Evolutionary conservation across 2,329 filamentous ascomycete genomes (phyloP), one percentile per base, ranked within the genome.

Genomic region (Daldinia eschscholtzii): DNA sequence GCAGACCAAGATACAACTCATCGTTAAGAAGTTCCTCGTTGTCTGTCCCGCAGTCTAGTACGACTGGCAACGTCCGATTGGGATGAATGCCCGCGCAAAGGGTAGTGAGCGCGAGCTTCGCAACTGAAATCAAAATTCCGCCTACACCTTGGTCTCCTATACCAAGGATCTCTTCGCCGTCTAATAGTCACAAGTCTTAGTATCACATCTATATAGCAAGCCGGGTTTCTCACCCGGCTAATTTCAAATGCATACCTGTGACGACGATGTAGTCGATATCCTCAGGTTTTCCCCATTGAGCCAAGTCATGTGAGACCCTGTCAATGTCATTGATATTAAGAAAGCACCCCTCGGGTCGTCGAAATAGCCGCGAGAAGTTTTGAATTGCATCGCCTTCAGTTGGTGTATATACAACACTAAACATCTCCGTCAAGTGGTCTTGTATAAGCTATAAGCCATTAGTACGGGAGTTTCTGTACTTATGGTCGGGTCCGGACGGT

Each of bases 181-280:
- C 83, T 85, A 56, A 3, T 12, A 1, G 7, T 18, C 28, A 53
- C 79, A 26, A 78, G 73, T 15, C 12, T 58, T 26, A 20, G 23
- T 39, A 56, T 44, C 15, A 28, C 6, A 48, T 1, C 6, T 13
- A 26, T 20, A 39, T 33, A 9, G 28, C 46, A n/a, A 13, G 3
- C 7, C 2, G 6, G 44, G 13, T 18, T 10, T 28, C 9, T 26
- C 42, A 1, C 46, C n/a, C 7, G 1, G 4, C 13, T 7, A 18
- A 12, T 37, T 33, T 15, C 6, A 10, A 5, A 18, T 4, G 83
- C 69, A 82, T 83, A 84, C 94, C 93, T 48, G 91, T 93, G 6
- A 96, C 93, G 5, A 96, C 93, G 69, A 97, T 96, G 74, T 97
- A 91, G 79, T 97, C 94, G 37, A 97, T 89, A 64, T 96, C 92